These are phyloP conservation scores for Penicillium desertorum DNA, from an alignment of 495 filamentous ascomycete genomes.

Conservation along the genomic window DNA sequence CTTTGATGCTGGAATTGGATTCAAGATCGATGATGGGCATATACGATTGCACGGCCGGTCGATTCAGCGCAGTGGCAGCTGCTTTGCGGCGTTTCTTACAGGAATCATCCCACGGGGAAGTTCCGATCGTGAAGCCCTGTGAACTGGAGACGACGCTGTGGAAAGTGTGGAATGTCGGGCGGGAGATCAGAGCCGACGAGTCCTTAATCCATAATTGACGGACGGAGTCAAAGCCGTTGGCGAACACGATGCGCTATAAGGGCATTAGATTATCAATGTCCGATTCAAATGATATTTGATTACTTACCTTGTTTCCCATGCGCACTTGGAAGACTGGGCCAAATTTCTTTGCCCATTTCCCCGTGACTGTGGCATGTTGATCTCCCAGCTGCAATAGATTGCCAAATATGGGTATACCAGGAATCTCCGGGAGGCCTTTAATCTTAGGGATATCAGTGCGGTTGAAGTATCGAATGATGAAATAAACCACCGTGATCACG, in stretches of 20 bases:
- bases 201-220: constrained; percentile 70
- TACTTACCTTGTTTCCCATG: constrained; percentile 59
- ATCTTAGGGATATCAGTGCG: constrained; percentile 61
- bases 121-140: constrained; percentile 72
- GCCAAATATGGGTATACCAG: constrained; percentile 63
- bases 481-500: constrained; percentile 44
- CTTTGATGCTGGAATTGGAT: constrained; percentile 61
- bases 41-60: constrained; percentile 63
- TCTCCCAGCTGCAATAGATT: constrained; percentile 60
- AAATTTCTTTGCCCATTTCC: constrained; percentile 58
- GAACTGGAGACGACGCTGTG: constrained; percentile 68
- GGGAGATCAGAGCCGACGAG: constrained; percentile 66
- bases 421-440: constrained; percentile 62
- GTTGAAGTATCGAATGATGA: constrained; percentile 55
- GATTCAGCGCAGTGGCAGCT: constrained; percentile 67
- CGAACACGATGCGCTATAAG: constrained; percentile 60
- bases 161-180: constrained; percentile 70
- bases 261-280: neutral
- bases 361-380: constrained; percentile 54
- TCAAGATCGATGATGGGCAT: constrained; percentile 75
- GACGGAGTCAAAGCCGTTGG: constrained; percentile 68
- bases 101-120: constrained; percentile 71
- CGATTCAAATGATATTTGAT: neutral
- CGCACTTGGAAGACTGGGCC: constrained; percentile 68
- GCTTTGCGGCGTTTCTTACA: constrained; percentile 71